These are phyloP conservation scores for Dryas integrifolia DNA, from an alignment of 331 rosid species.

Conservation along the genomic window DNA sequence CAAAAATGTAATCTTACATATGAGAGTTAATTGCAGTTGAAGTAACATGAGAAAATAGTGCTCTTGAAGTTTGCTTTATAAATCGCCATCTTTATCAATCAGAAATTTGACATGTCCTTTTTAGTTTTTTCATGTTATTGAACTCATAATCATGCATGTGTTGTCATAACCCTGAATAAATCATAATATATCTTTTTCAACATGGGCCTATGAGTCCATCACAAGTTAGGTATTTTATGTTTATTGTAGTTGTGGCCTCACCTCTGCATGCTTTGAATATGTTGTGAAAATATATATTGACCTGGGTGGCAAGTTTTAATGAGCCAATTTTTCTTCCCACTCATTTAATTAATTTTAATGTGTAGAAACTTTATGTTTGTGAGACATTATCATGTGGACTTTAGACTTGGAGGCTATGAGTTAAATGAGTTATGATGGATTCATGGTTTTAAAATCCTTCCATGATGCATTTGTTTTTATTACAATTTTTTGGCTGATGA, in stretches of 20 bases:
- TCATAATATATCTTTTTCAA: not conserved
- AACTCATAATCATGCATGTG: not conserved
- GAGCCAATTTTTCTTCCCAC: not conserved
- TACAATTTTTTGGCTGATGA: too few relatives aligned
- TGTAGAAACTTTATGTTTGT: not conserved
- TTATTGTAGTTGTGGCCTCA: constrained; percentile 13
- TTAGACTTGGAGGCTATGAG: constrained; percentile 20
- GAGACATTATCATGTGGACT: not conserved
- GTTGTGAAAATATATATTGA: not conserved
- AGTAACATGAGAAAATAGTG: not conserved
- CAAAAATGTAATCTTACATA: constrained; percentile 66
- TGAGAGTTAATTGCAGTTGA: not conserved
- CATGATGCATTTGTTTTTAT: too few relatives aligned
- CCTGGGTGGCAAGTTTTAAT: not conserved
- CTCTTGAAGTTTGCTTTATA: not conserved
- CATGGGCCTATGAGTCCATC: not conserved
- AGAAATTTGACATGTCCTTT: not conserved
- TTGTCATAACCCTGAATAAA: not conserved
- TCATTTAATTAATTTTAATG: not conserved
- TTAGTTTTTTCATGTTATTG: not conserved
- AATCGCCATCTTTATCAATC: not conserved
- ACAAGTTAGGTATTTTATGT: constrained; percentile 13
- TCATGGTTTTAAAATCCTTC: too few relatives aligned
- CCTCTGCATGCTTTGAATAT: not conserved
- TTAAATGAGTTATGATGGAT: not conserved